These are phyloP conservation scores for Climacium dendroides DNA, from an alignment of 225 moss, liverwort and hornwort species.

Conservation along the genomic window DNA sequence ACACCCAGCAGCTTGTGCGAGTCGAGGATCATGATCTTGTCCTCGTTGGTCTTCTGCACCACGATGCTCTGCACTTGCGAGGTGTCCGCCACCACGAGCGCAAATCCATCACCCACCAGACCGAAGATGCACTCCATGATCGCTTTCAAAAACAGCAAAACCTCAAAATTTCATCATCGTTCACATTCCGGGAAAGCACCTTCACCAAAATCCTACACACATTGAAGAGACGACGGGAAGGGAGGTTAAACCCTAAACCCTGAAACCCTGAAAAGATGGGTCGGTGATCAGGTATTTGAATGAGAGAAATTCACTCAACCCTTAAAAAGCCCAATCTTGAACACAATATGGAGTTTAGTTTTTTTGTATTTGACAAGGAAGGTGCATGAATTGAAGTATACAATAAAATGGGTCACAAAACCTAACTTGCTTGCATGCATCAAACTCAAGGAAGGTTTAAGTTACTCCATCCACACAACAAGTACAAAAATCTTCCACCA, in stretches of 20 bases:
- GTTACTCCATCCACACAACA: no score
- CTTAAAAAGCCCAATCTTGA: not conserved
- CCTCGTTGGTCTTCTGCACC: conserved; percentile 89
- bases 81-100: conserved; percentile 67
- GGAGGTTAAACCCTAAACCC: not conserved
- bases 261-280: not conserved
- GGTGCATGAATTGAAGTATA: not conserved
- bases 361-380: not conserved
- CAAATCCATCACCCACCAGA: conserved; percentile 66
- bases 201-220: not conserved
- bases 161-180: not conserved
- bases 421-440: rapidly evolving
- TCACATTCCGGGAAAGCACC: not conserved
- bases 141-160: not conserved
- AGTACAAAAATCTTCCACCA: rapidly evolving
- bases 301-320: not conserved
- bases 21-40: conserved; percentile 85
- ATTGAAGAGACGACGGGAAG: not conserved
- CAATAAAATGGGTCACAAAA: not conserved
- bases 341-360: not conserved
- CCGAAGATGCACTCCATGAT: conserved; percentile 80
- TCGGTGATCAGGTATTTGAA: not conserved
- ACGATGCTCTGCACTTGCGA: conserved; percentile 92
- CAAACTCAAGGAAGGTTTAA: not conserved
- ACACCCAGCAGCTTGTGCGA: conserved; percentile 71